Base-by-base conservation (phyloP, 176 grass and related monocot species). In the Rhynchospora pubera region DNA sequence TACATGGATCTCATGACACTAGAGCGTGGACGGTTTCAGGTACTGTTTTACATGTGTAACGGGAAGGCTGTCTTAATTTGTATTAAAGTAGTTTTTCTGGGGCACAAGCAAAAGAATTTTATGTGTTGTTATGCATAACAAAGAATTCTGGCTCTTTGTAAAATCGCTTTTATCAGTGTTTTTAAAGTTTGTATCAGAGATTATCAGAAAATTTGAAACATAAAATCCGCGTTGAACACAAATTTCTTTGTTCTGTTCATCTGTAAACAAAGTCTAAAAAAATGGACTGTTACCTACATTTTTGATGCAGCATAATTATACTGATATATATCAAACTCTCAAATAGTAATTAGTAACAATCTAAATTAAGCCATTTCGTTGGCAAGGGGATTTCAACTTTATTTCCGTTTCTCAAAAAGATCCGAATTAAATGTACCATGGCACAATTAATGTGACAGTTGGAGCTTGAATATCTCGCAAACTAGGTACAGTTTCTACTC, bases 361-460 rank as follows among this genome's bases (percentile, higher is more conserved):
- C 62, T 18, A 34, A 47, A n/a, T n/a, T n/a, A n/a, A 71, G 8
- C 67, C 16, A 71, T 71, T 71, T 71, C 48, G 69, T 13, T 2
- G n/a, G 21, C 9, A 18, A 58, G 16, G 13, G 19, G 30, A 50
- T 23, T 62, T 62, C 22, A 62, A 0, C 19, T 62, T 71, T 21
- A 24, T 48, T 73, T 73, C 45, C 10, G 1, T 10, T 73, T 50
- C 23, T 44, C 44, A 73, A 22, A 50, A 72, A 23, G n/a, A 72
- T 71, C 42, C 45, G 5, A 51, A 7, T 23, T 74, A 74, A 74
- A 3, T 53, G 45, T 18, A 19, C n/a, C 71, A 75, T 32, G 43
- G 43, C 6, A 10, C 79, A 62, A 81, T 81, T 63, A 81, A 81
- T 81, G 53, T 9, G 39, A 13, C 56, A 16, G 78, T 81, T 81